These are phyloP conservation scores for Oenanthe javanica DNA, from an alignment of 140 eudicot genomes.

Conservation along the genomic window DNA sequence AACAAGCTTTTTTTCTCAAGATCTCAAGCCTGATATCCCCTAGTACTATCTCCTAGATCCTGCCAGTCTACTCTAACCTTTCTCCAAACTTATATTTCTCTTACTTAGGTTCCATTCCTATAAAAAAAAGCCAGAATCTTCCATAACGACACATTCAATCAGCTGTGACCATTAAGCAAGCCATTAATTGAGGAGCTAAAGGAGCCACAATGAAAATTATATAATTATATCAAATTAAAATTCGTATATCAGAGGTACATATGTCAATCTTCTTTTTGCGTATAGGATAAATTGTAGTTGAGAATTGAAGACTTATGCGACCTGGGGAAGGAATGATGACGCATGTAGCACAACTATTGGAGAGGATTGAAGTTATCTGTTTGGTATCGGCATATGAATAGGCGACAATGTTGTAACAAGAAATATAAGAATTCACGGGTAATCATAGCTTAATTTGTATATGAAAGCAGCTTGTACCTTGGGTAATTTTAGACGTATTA, in stretches of 20 bases:
- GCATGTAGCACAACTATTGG: neutral
- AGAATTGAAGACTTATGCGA: neutral
- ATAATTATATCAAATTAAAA: too few relatives aligned
- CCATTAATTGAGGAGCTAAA: neutral
- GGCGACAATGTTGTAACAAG: neutral
- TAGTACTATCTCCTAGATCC: neutral
- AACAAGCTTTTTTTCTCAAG: neutral
- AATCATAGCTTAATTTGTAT: neutral
- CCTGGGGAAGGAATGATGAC: too few relatives aligned
- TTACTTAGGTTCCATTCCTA: neutral
- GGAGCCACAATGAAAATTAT: neutral
- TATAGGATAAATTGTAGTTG: neutral
- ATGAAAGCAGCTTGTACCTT: slow-evolving; percentile 35
- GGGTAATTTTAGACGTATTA: slow-evolving; percentile 24
- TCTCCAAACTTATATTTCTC: neutral
- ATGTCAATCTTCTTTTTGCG: neutral
- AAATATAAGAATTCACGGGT: neutral
- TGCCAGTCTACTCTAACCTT: neutral
- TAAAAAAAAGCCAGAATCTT: neutral
- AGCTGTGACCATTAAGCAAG: neutral
- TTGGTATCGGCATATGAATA: neutral
- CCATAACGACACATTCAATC: neutral
- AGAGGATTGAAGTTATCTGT: too few relatives aligned
- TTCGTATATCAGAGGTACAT: neutral
- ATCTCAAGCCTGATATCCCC: neutral